These are phyloP conservation scores for Cercospora nicotianae DNA, from an alignment of 2,329 filamentous ascomycete species.

Conservation along the genomic window DNA sequence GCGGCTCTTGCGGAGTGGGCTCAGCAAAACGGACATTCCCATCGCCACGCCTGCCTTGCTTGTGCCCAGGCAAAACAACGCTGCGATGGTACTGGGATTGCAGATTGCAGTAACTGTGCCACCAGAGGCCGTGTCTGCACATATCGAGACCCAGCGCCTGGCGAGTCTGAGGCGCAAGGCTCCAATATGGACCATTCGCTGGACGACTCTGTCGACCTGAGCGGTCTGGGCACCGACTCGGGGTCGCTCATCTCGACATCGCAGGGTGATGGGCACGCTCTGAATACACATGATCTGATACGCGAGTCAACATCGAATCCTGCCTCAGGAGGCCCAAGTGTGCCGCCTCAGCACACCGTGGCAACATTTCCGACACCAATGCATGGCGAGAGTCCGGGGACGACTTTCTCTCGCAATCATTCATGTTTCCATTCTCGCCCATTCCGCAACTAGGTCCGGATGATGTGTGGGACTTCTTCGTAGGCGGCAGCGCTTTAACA, in stretches of 20 bases:
- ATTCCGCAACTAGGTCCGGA: neutral
- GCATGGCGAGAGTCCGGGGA: neutral
- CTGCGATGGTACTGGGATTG: neutral
- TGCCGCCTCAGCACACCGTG: neutral
- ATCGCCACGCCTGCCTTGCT: neutral
- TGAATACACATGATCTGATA: neutral
- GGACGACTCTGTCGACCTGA: neutral
- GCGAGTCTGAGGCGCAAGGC: neutral
- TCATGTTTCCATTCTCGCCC: neutral
- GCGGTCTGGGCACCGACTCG: neutral
- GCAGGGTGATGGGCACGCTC: neutral
- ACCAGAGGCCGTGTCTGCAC: neutral
- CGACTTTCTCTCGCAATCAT: neutral
- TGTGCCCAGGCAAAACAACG: neutral
- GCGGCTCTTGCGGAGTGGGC: neutral
- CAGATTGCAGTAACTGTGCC: neutral
- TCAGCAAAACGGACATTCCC: neutral
- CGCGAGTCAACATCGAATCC: neutral
- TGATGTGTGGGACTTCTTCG: neutral
- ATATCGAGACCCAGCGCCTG: neutral
- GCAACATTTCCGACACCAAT: neutral
- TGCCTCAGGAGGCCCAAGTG: fast-evolving
- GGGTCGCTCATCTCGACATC: neutral
- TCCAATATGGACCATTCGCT: neutral
- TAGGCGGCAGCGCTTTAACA: neutral